Conservation (phyloP, 106 monocot species). For the Apostasia ramifera region DNA sequence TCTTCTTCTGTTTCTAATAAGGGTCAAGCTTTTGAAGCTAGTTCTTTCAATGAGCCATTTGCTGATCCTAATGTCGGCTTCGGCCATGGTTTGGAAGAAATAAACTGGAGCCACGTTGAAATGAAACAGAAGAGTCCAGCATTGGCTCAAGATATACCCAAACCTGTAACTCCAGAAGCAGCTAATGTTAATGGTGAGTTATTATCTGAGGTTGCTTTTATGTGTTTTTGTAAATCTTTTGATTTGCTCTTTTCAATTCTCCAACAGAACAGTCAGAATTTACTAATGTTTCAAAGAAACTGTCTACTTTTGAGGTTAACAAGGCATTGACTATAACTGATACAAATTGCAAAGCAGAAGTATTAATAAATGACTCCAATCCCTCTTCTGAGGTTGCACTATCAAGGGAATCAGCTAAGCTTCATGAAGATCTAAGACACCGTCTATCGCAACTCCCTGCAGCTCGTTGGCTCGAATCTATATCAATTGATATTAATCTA, state of each 20-base stretch:
- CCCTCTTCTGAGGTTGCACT: slow-evolving; percentile 6
- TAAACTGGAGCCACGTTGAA: slow-evolving; percentile 38
- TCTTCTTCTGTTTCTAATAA: slow-evolving; percentile 13
- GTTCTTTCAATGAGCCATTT: slow-evolving; percentile 4
- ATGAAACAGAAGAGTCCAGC: neutral
- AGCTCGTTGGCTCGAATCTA: slow-evolving; percentile 38
- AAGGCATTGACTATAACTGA: slow-evolving; percentile 13
- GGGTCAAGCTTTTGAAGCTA: neutral
- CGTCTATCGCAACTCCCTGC: slow-evolving; percentile 49
- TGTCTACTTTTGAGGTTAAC: slow-evolving; percentile 9
- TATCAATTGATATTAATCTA: slow-evolving; percentile 31
- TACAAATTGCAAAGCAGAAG: slow-evolving; percentile 10
- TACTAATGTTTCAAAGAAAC: slow-evolving; percentile 5
- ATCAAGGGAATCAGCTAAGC: slow-evolving; percentile 25
- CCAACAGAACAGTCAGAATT: slow-evolving; percentile 14
- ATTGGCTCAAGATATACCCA: slow-evolving; percentile 12
- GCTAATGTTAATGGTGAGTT: slow-evolving; percentile 12
- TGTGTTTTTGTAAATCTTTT: neutral
- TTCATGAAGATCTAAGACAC: slow-evolving; percentile 53
- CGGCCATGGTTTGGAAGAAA: slow-evolving; percentile 40
- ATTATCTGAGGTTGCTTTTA: neutral
- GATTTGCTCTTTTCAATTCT: slow-evolving; percentile 2
- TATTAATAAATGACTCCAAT: slow-evolving; percentile 2
- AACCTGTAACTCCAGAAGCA: slow-evolving; percentile 19
- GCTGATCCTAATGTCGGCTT: neutral